Percentiles rank a stretch among this genome's conserved stretches.
Evolutionary conservation across 495 filamentous ascomycete species (phyloP).

Genomic region (Lineolata rhizophorae): DNA sequence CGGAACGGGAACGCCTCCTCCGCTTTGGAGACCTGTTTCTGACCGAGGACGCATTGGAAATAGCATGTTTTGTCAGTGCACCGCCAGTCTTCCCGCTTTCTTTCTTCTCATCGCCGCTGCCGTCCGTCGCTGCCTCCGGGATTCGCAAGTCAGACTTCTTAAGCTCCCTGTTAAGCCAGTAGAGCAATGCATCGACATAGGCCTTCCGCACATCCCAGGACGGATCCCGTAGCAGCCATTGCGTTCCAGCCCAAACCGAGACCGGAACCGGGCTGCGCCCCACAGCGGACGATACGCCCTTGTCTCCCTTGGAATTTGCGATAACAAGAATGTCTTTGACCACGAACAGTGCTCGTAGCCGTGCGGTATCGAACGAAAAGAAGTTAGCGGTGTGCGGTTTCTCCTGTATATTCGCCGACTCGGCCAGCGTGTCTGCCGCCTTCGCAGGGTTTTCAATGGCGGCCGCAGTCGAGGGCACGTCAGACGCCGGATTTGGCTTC

Average conservation of each 20-base stretch:
- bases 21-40: constrained; percentile 19
- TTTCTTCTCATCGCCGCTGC: constrained; percentile 15
- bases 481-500: constrained; percentile 33
- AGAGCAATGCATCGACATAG: constrained; percentile 59
- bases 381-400: constrained; percentile 32
- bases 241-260: constrained; percentile 75
- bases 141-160: constrained; percentile 40
- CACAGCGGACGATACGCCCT: constrained; percentile 35
- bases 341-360: constrained; percentile 53
- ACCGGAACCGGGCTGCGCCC: constrained; percentile 52
- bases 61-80: constrained; percentile 35
- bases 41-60: constrained; percentile 40
- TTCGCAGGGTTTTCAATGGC: constrained; percentile 19
- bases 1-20: too few relatives aligned
- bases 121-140: constrained; percentile 23
- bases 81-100: constrained; percentile 16
- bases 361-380: constrained; percentile 53
- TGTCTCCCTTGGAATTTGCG: constrained; percentile 41
- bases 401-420: constrained; percentile 21
- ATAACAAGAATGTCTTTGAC: constrained; percentile 63
- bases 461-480: constrained; percentile 14
- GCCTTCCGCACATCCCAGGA: constrained; percentile 56
- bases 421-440: constrained; percentile 17
- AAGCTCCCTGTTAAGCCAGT: constrained; percentile 66
- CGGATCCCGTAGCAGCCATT: constrained; percentile 65